Percentiles rank a stretch among this genome's conserved stretches.
Conservation (phyloP, 495 filamentous ascomycete genomes). For the Rostrohypoxylon terebratum region DNA sequence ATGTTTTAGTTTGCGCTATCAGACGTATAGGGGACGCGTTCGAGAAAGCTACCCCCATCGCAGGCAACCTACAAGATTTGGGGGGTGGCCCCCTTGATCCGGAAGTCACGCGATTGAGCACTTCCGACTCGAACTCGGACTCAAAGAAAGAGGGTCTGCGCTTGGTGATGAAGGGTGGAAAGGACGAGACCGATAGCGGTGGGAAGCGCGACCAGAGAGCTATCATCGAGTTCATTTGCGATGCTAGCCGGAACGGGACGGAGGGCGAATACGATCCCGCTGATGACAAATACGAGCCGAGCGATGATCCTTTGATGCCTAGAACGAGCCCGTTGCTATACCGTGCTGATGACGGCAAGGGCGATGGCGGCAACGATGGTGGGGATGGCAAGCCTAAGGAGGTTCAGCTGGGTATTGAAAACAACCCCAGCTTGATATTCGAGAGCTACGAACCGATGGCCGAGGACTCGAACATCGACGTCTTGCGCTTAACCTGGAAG, state of each 20-base stretch:
- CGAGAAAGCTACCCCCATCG: slow-evolving; percentile 73
- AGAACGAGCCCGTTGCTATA: slow-evolving; percentile 24
- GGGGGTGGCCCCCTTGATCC: slow-evolving; percentile 69
- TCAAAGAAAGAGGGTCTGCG: slow-evolving; percentile 73
- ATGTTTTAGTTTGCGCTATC: slow-evolving; percentile 79
- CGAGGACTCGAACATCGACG: slow-evolving; percentile 56
- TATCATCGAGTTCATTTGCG: slow-evolving; percentile 87
- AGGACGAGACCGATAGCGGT: slow-evolving; percentile 59
- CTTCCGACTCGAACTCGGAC: slow-evolving; percentile 67
- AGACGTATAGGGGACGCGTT: slow-evolving; percentile 60
- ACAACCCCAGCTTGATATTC: slow-evolving; percentile 73
- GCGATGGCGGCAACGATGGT: slow-evolving; percentile 48
- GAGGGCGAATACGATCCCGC: slow-evolving; percentile 70
- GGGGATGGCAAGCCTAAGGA: slow-evolving; percentile 57
- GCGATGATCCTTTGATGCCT: slow-evolving; percentile 19
- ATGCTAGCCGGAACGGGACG: slow-evolving; percentile 72
- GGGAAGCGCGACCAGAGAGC: slow-evolving; percentile 69
- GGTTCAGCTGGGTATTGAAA: slow-evolving; percentile 56
- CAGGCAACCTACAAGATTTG: slow-evolving; percentile 69
- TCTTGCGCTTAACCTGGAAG: slow-evolving; percentile 81
- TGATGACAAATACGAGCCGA: slow-evolving; percentile 55
- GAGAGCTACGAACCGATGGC: slow-evolving; percentile 71
- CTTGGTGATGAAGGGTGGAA: slow-evolving; percentile 76
- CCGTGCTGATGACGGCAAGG: slow-evolving; percentile 45
- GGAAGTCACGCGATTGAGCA: slow-evolving; percentile 70